Percentiles rank a stretch among this genome's conserved stretches.
Conservation (phyloP, 345 rosid species). For the Eucalyptus guilfoylei region DNA sequence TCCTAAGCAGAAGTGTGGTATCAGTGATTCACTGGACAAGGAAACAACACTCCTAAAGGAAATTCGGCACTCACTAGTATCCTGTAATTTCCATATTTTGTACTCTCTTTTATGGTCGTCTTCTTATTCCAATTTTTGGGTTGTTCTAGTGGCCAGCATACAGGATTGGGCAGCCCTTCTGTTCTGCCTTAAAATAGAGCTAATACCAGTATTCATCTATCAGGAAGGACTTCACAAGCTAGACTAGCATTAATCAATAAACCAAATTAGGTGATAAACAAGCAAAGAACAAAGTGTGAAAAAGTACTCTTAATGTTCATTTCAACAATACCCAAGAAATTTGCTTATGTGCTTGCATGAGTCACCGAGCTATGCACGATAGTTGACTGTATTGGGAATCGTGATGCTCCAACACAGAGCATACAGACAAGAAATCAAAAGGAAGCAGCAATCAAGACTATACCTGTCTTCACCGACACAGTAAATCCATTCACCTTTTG, state of each 20-base stretch:
- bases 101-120: neutral
- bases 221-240: neutral
- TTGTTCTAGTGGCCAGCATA: neutral
- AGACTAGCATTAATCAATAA: neutral
- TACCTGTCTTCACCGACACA: conserved; percentile 94
- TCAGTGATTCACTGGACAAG: neutral
- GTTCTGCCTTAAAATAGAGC: neutral
- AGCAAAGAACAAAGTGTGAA: neutral
- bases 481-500: conserved; percentile 97
- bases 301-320: neutral
- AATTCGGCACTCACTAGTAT: neutral
- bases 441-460: neutral
- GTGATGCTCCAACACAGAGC: neutral
- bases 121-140: neutral
- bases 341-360: neutral
- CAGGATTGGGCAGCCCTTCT: neutral
- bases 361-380: neutral
- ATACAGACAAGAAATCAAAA: neutral
- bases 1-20: neutral
- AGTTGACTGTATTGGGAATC: neutral
- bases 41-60: neutral
- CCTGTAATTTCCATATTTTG: neutral
- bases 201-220: neutral
- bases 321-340: neutral
- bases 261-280: neutral